Base-by-base conservation (phyloP, 352 stramenopile species). In the Phytopythium chamaehyphon region DNA sequence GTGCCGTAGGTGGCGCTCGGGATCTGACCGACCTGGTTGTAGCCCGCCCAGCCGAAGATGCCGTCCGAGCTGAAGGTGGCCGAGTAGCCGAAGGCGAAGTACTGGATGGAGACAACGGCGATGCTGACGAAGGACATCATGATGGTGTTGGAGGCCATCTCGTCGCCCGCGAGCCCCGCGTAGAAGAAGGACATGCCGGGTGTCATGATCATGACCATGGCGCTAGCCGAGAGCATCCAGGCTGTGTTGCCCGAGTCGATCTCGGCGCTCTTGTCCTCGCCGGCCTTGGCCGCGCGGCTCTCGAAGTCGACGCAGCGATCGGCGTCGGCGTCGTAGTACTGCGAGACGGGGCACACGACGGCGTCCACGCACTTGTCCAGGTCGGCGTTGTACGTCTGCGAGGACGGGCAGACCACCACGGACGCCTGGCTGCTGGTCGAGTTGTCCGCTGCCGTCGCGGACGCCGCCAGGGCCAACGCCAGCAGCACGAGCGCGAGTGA, bases 161-260 rank as follows among this genome's bases (percentile, higher is more conserved):
- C 53, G 11, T 55, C 45, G 24, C 63, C 56, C 14, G 61, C 59
- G 15, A 76, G 58, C 0, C 66, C 66, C 6, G 54, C 64, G 59
- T 76, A 76, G 57, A 74, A 76, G 49, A 76, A 68, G 28, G 54
- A 38, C 19, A 76, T 28, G 16, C 66, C 66, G 11, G 66, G 63
- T 14, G 59, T 65, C 66, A 76, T 76, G 46, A 76, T 52, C 54
- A 75, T 57, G 21, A 76, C 66, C 2, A 76, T 45, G 2, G 51
- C 59, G 10, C 39, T 55, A 16, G 59, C 38, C 15, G 50, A 49
- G 19, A 75, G 61, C 58, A 76, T 71, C 66, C 66, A 76, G 1
- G 66, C 62, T 6, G 64, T 76, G 54, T 73, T 65, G 50, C 66
- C 66, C 19, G 52, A 55, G 47, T 66, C 58, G 16, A 66, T 2